Evolutionary conservation across 768 basidiomycete genomes (phyloP).

Genomic region (Lentinula lateritia): DNA sequence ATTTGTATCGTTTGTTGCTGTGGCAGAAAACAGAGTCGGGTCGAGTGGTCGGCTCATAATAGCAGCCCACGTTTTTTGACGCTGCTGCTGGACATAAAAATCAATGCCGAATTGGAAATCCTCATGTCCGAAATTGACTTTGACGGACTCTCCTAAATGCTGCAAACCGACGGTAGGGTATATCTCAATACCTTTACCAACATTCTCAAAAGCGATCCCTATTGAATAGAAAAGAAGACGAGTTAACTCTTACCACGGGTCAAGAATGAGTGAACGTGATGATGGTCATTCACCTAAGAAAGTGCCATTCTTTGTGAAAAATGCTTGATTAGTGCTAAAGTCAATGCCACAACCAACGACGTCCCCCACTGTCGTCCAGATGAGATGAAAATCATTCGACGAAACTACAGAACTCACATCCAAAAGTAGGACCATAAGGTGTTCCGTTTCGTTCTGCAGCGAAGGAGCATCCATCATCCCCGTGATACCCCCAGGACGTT

Average conservation of each 20-base stretch:
- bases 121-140: constrained; percentile 84
- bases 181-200: constrained; percentile 59
- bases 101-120: constrained; percentile 91
- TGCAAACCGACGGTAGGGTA: constrained; percentile 90
- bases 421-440: constrained; percentile 74
- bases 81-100: constrained; percentile 69
- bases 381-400: constrained; percentile 7
- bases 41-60: constrained; percentile 57
- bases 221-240: not conserved
- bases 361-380: constrained; percentile 61
- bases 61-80: constrained; percentile 58
- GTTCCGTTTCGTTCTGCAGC: constrained; percentile 68
- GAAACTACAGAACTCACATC: constrained; percentile 46
- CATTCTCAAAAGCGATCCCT: constrained; percentile 70
- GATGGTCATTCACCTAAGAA: constrained; percentile 47
- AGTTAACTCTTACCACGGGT: constrained; percentile 3
- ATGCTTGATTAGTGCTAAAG: constrained; percentile 72
- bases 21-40: constrained; percentile 24
- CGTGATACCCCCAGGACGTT: constrained; percentile 89
- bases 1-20: constrained; percentile 13
- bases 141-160: constrained; percentile 69
- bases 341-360: constrained; percentile 91
- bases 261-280: not conserved
- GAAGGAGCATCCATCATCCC: constrained; percentile 81
- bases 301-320: constrained; percentile 87